Base-by-base conservation (phyloP, 768 basidiomycete species). In the Hemileccinum impolitum region DNA sequence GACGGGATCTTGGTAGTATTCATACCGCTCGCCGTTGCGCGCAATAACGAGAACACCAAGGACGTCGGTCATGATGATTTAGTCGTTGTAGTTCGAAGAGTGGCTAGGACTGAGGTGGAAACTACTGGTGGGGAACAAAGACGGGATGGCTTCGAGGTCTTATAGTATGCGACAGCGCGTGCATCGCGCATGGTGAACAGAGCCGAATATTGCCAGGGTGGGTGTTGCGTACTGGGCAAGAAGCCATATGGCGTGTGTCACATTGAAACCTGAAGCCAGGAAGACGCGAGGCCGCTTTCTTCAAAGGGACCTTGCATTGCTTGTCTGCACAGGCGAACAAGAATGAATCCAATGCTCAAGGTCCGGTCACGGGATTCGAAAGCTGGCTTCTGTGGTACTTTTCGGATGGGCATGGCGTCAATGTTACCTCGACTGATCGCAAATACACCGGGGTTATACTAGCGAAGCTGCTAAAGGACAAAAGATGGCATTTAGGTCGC, bases 41-140 rank as follows among this genome's bases (percentile, higher is more conserved):
- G 84, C 82, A 61, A 90, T 73, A 66, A 89, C 74, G 58, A 90
- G 77, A 62, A 83, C 85, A 71, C 88, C 88, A 60, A 85, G 82
- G 50, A 90, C 84, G 70, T 83, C 69, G 46, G 71, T 54, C 66
- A 68, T 61, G 41, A 51, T 58, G 38, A 23, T 54, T 21, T 37
- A 30, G 53, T 54, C 8, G 60, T 52, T 30, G 28, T n/a, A 18
- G 43, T 54, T 50, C 19, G 50, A 54, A 25, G 46, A 45, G 60
- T 49, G 44, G 30, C 43, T 52, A 55, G 43, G 53, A 45, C 45
- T 48, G 55, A 43, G 49, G 54, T 36, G 32, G 54, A 55, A 58
- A 54, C 50, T 40, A 54, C 45, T 55, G 48, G 34, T 46, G 59
- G 19, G 47, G 45, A 54, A 48, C 45, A 38, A 46, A 43, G 46